Percentiles rank a stretch among this genome's conserved stretches.
Evolutionary conservation across 73 alveolate species (phyloP).

Genomic region (Paraurostyla sp.): DNA sequence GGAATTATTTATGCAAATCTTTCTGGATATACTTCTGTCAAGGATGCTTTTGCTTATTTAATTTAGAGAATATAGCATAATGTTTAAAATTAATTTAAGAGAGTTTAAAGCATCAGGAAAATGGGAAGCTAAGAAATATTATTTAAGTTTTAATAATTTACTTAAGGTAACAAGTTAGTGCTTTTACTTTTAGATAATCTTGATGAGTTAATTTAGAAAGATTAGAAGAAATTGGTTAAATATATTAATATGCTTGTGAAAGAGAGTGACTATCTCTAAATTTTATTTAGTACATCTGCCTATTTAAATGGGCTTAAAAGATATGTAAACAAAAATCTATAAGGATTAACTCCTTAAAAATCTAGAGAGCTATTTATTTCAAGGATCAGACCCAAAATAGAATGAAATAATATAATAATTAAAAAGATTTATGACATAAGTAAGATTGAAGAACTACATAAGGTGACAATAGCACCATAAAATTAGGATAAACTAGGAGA

Average conservation of each 20-base stretch:
- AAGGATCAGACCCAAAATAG: not conserved
- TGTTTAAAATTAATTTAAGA: not conserved
- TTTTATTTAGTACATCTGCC: not conserved
- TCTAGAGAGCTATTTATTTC: not conserved
- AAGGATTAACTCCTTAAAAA: not conserved
- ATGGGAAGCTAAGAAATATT: not conserved
- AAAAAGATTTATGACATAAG: not conserved
- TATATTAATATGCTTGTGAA: not conserved
- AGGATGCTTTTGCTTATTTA: not conserved
- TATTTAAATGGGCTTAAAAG: not conserved
- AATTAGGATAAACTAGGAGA: no score
- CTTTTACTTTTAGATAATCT: not conserved
- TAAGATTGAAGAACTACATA: not conserved
- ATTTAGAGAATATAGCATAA: not conserved
- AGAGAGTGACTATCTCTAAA: not conserved
- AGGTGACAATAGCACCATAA: no score
- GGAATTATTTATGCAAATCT: conserved; percentile 6
- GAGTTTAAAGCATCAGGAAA: not conserved
- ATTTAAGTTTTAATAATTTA: not conserved
- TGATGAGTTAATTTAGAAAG: not conserved
- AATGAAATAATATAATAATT: not conserved
- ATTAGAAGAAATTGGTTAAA: not conserved
- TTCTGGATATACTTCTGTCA: not conserved
- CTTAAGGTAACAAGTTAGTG: not conserved
- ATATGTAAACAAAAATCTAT: not conserved